Evolutionary conservation across 257 asterid species (phyloP), one percentile per base, ranked within the genome.

Genomic region (Orobanche coerulescens): DNA sequence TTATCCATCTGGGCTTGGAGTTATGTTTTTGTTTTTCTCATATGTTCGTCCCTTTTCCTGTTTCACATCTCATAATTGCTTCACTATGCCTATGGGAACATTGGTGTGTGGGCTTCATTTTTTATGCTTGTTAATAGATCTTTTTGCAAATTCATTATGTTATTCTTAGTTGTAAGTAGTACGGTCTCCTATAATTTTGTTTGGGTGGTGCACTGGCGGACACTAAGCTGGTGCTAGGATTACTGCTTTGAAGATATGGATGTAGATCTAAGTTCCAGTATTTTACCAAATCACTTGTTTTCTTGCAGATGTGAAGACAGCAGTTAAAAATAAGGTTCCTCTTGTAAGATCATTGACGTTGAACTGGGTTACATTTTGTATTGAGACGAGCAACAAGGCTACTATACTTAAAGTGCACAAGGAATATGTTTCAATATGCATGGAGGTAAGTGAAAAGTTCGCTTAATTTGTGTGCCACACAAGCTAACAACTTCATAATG

Each of bases 331-430:
- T 70, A 93, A 93, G 75, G 99, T 93, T 74, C 99, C 99, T 55
- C 96, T 89, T 57, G 99, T 93, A 40, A 79, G 99, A 65, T 93
- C 99, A 15, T 70, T 76, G 83, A 81, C 99, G 25, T 73, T 93
- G 77, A 93, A 76, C 77, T 93, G 97, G 97, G 86, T 89, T 61
- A 86, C 96, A n/a, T 83, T 73, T 80, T 93, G 99, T 74, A 93
- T 93, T 61, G 99, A 93, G 74, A 86, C 96, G 13, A 89, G 96
- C 76, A 89, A 76, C 76, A 89, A 83, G 80, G 94, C 88, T 69
- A 74, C 77, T 52, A 79, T 93, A 68, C 88, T 93, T 50, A 93
- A 89, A 75, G 92, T 73, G 71, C 97, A 89, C 70, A 93, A 93
- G 89, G 97, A 93, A 70, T 93, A 86, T 61, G 99, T 93, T 73